A percentile compares a stretch with the other conserved stretches of the same genome.
Evolutionary conservation across 1,284 basidiomycete species (phyloP).

Genomic region (Ustilago xerochloae): DNA sequence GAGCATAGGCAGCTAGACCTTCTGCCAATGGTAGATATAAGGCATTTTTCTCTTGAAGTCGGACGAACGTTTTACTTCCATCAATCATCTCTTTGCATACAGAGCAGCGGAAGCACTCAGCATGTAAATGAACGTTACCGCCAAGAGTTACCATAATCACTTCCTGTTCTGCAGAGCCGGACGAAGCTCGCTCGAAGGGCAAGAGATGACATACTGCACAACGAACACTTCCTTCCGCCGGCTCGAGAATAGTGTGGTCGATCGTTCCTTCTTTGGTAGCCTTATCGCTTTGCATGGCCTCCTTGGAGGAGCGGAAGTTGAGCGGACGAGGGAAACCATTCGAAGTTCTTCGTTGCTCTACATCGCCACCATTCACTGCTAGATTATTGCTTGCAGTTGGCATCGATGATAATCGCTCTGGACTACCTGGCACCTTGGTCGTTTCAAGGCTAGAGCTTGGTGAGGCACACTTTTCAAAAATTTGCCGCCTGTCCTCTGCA

Average conservation of each 20-base stretch:
- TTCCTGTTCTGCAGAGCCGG: conserved; percentile 5
- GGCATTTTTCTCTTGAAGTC: conserved; percentile 11
- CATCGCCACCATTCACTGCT: background rate
- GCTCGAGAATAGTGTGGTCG: conserved; percentile 8
- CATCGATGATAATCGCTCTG: background rate
- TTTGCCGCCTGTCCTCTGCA: background rate
- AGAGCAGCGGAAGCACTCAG: conserved; percentile 53
- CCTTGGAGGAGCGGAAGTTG: conserved; percentile 15
- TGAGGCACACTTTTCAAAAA: background rate
- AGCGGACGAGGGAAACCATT: conserved; percentile 37
- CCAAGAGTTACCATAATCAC: conserved; percentile 49
- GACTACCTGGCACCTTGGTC: conserved; percentile 34
- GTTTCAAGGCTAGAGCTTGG: conserved; percentile 3
- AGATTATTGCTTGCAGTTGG: background rate
- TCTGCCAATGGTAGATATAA: background rate
- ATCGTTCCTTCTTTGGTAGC: background rate
- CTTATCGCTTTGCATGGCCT: conserved; percentile 20
- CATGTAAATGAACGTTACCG: conserved; percentile 35
- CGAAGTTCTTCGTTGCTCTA: conserved; percentile 6
- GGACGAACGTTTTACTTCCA: conserved; percentile 36
- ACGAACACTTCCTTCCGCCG: conserved; percentile 9
- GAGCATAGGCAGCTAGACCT: conserved; percentile 20
- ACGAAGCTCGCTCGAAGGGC: conserved; percentile 41
- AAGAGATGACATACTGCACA: conserved; percentile 37
- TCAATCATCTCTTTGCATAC: conserved; percentile 44